Base-by-base conservation (phyloP, 2,329 filamentous ascomycete species). In the Xylariaceae sp. region DNA sequence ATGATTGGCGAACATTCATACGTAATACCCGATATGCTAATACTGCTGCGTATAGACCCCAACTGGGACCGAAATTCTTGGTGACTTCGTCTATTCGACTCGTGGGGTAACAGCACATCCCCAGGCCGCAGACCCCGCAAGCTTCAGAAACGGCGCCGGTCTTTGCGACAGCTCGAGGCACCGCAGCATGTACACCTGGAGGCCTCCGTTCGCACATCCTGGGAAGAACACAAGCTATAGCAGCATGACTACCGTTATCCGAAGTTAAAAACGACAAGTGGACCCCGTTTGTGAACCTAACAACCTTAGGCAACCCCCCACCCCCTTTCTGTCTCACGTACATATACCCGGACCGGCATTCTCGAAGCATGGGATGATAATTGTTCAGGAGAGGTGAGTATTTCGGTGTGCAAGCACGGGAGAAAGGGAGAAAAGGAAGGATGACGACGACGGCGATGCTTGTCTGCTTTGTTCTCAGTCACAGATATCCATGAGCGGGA, bases 31-130 rank as follows among this genome's bases (percentile, higher is more conserved):
- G 6, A 34, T 18, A 47, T 57, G 42, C 54, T 63, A 56, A 55
- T 57, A 58, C 34, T 44, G 49, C 44, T 50, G 30, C 44, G 49
- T 30, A 17, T 52, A 90, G 88, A 92, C 75, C 88, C 88, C 17
- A 91, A 90, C 77, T 96, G 92, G 92, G 92, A 96, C 77, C 86
- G 89, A 63, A 92, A 92, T 76, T 88, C 89, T 49, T 94, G 90
- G 90, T 94, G 81, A 85, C 75, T 71, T 63, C 68, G 70, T 51
- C 68, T 70, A 47, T 67, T 73, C 63, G 72, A 73, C 64, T 72
- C 71, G 60, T 71, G 70, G 65, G 59, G 63, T 53, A 60, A 68
- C 61, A 42, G 59, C 58, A 66, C 57, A 51, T 58, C 62, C 52
- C 57, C 65, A 56, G 67, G 64, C 57, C 72, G 73, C 56, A 67